Evolutionary conservation across 2,329 filamentous ascomycete species (phyloP).

Genomic region (Bisporella sp.): DNA sequence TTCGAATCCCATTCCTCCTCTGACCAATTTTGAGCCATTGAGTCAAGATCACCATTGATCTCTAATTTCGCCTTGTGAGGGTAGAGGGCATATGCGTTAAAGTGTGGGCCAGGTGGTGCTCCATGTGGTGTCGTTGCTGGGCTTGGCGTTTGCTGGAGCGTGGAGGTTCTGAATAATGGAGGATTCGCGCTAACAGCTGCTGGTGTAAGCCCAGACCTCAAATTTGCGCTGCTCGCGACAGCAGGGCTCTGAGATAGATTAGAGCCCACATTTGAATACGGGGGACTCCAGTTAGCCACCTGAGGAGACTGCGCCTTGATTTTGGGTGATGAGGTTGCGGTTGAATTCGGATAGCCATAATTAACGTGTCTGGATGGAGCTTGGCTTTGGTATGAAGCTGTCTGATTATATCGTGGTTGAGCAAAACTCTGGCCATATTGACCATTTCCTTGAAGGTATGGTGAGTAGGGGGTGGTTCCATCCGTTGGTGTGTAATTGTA

Average conservation of each 20-base stretch:
- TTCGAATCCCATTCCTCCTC: conserved; percentile 72
- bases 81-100: conserved; percentile 57
- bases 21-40: conserved; percentile 80
- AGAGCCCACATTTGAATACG: conserved; percentile 36
- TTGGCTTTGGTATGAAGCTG: conserved; percentile 24
- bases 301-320: conserved; percentile 42
- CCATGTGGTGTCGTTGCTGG: conserved; percentile 39
- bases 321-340: conserved; percentile 32
- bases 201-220: conserved; percentile 18
- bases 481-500: conserved; percentile 48
- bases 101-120: conserved; percentile 16
- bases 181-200: conserved; percentile 37
- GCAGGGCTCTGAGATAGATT: conserved; percentile 36
- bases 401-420: conserved; percentile 29
- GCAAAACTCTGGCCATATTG: conserved; percentile 29
- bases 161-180: conserved; percentile 60
- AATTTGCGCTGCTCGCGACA: conserved; percentile 28
- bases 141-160: conserved; percentile 48
- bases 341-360: conserved; percentile 35
- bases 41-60: conserved; percentile 75
- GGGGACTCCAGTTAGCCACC: conserved; percentile 38
- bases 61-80: conserved; percentile 77
- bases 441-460: conserved; percentile 39
- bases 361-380: conserved; percentile 34
- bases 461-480: conserved; percentile 34